These are phyloP conservation scores for Medicago arabica DNA, from an alignment of 306 rosid genomes.

Conservation along the genomic window DNA sequence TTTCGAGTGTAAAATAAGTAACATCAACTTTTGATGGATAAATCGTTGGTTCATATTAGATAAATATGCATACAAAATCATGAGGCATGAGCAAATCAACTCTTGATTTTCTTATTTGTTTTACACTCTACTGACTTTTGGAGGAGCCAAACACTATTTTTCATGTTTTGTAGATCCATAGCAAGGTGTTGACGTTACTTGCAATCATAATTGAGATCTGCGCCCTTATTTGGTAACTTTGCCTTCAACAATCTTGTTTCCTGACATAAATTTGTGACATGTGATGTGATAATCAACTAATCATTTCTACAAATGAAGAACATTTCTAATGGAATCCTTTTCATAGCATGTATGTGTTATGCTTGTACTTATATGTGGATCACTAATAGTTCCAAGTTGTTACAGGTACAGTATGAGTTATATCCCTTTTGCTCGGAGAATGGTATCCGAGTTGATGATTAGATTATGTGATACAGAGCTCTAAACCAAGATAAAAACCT, in stretches of 20 bases:
- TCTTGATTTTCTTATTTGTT: background rate
- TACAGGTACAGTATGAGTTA: slow-evolving; percentile 96
- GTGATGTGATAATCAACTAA: slow-evolving; percentile 28
- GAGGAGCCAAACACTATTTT: slow-evolving; percentile 1
- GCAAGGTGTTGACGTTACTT: slow-evolving; percentile 76
- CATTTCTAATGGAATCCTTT: slow-evolving; percentile 8
- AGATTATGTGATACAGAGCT: slow-evolving; percentile 87
- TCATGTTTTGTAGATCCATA: slow-evolving; percentile 72
- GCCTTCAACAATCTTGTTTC: slow-evolving; percentile 24
- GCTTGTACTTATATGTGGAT: background rate
- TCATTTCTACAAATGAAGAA: slow-evolving; percentile 16
- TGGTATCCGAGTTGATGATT: slow-evolving; percentile 86
- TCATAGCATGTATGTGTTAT: background rate
- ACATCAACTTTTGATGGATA: background rate
- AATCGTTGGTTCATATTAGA: background rate
- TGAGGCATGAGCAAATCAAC: background rate
- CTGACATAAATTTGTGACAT: slow-evolving; percentile 36
- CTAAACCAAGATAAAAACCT: slow-evolving; percentile 38
- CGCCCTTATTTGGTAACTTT: slow-evolving; percentile 84
- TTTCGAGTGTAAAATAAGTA: background rate
- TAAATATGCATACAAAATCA: background rate
- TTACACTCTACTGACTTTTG: background rate
- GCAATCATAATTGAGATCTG: slow-evolving; percentile 82
- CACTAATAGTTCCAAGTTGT: slow-evolving; percentile 36
- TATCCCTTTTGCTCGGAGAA: slow-evolving; percentile 96